Base-by-base conservation (phyloP, 352 stramenopile species). In the Detonula confervacea region DNA sequence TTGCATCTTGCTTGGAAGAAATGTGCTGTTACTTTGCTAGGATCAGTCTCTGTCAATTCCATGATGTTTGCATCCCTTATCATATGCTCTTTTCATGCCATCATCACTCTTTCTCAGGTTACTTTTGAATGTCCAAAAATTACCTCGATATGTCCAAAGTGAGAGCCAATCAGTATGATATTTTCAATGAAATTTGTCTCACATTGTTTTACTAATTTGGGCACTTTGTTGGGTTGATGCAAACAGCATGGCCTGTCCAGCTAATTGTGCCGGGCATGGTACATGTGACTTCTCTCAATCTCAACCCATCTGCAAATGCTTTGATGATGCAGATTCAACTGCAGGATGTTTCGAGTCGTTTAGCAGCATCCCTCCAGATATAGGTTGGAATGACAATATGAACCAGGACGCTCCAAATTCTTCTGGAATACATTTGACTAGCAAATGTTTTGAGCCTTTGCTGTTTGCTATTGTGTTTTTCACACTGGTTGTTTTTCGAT, bases 221-320 rank as follows among this genome's bases (percentile, higher is more conserved):
- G n/a, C n/a, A n/a, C n/a, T n/a, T n/a, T n/a, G n/a, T n/a, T n/a
- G n/a, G n/a, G n/a, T n/a, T n/a, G n/a, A n/a, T n/a, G n/a, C n/a
- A n/a, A n/a, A n/a, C n/a, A 74, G 65, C 42, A 60, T 77, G 54
- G 30, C 47, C 30, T 78, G 69, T 24, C 69, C 59, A 18, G 57
- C 69, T 14, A 78, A 72, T n/a, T 78, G 69, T 24, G 18, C 47
- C 33, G 69, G 69, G 1, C 59, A 72, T 35, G 69, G 69, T n/a
- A 30, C 66, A 37, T 78, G 69, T 25, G 60, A 78, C 42, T 78
- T 33, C 20, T 66, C 59, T 1, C 25, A 30, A 69, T 25, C 42
- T 35, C 61, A 46, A 42, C 68, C 68, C 20, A 35, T 30, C 0
- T 78, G 69, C 69, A 72, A 60, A 18, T 78, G 69, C 30, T 78